These are phyloP conservation scores for Pinus albicaulis DNA, from an alignment of 75 land plant species.

Conservation along the genomic window DNA sequence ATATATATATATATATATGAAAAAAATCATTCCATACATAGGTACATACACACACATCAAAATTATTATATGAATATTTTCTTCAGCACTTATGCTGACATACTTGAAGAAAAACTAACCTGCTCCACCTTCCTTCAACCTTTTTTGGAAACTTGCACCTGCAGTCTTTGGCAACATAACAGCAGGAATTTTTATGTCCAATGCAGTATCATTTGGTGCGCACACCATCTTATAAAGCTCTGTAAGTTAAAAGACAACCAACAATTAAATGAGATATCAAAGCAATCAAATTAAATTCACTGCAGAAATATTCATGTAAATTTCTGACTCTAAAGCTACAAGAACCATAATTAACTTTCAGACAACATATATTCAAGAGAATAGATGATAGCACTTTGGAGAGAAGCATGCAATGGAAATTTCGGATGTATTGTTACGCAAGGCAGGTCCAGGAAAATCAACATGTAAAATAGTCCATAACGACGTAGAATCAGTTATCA, in stretches of 20 bases:
- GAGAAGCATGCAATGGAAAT: not conserved
- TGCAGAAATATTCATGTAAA: not conserved
- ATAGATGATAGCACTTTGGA: not conserved
- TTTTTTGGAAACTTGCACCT: slow-evolving; percentile 26
- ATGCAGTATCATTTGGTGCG: slow-evolving; percentile 55
- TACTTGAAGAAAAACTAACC: not conserved
- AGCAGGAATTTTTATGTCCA: slow-evolving; percentile 75
- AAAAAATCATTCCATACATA: not conserved
- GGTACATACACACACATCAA: not conserved
- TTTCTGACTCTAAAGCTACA: not conserved
- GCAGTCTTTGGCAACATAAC: slow-evolving; percentile 78
- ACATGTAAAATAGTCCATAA: not conserved
- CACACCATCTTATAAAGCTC: slow-evolving; percentile 95
- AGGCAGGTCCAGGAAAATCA: not conserved
- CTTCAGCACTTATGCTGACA: not conserved
- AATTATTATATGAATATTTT: not conserved
- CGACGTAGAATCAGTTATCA: not conserved
- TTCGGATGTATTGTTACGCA: not conserved
- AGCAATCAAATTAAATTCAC: not conserved
- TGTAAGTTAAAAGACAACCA: slow-evolving; percentile 14
- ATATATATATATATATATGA: no score
- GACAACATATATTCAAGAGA: not conserved
- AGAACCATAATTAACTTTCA: not conserved
- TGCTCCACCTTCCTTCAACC: not conserved
- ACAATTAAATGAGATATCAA: not conserved